phyloP scores from a whole-genome alignment of 148 eudicot genomes.

The Fagopyrum esculentum region DNA sequence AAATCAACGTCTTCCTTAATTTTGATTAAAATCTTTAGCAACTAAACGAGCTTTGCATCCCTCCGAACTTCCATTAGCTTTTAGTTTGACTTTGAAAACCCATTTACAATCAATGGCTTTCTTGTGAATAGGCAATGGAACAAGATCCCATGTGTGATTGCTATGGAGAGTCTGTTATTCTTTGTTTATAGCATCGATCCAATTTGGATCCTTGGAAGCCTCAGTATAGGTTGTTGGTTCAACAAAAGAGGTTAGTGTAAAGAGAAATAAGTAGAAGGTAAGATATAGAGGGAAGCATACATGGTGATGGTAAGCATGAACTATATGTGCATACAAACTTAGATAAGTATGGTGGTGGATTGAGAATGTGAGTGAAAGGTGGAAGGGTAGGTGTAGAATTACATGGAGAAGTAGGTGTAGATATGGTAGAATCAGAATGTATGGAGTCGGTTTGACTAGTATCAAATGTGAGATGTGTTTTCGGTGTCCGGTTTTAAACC shows the following conservation, averaged over 20 bases:
- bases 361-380: too few relatives aligned
- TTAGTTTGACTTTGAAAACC: background rate
- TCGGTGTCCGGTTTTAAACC: too few relatives aligned
- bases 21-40: constrained; percentile 6
- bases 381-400: too few relatives aligned
- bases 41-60: constrained; percentile 3
- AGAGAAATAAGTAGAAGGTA: background rate
- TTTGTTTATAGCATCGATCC: background rate
- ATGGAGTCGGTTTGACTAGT: too few relatives aligned
- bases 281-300: background rate
- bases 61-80: constrained; percentile 7
- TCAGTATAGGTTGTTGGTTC: background rate
- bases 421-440: too few relatives aligned
- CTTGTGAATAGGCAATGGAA: background rate
- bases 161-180: background rate
- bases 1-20: background rate
- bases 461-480: too few relatives aligned
- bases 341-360: too few relatives aligned
- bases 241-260: too few relatives aligned
- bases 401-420: too few relatives aligned
- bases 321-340: too few relatives aligned
- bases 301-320: too few relatives aligned
- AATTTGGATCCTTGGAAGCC: background rate
- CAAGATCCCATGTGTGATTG: background rate
- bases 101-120: constrained; percentile 2